A percentile compares a stretch with the other conserved stretches of the same genome.
These are phyloP conservation scores for Spergularia bocconei DNA, from an alignment of 148 eudicot genomes.

Conservation along the genomic window DNA sequence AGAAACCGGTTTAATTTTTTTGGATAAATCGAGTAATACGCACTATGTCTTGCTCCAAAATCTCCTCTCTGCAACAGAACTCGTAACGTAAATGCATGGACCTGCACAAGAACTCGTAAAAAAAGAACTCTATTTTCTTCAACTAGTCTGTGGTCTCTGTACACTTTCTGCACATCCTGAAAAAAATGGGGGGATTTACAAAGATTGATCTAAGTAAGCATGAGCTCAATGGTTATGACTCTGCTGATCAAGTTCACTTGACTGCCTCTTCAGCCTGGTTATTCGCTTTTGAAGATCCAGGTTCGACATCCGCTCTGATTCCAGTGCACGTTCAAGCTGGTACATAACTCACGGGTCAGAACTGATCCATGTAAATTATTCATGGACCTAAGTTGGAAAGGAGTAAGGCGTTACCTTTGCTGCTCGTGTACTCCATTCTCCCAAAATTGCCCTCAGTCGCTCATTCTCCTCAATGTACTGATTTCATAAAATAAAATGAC, in stretches of 20 bases:
- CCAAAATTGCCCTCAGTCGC: constrained; percentile 86
- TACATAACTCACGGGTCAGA: background rate
- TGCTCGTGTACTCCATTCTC: constrained; percentile 94
- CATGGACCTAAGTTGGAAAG: background rate
- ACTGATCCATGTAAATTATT: background rate
- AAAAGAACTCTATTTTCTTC: background rate
- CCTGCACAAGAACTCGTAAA: background rate
- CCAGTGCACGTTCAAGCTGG: constrained; percentile 90
- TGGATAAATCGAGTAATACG: too few relatives aligned
- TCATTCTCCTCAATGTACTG: constrained; percentile 98
- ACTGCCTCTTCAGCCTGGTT: constrained; percentile 33
- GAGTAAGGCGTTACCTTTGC: constrained; percentile 62
- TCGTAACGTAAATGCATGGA: background rate
- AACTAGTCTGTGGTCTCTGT: constrained; percentile 21
- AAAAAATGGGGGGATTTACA: constrained; percentile 23
- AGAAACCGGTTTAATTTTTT: too few relatives aligned
- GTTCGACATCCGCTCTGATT: constrained; percentile 69
- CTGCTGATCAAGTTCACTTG: constrained; percentile 33
- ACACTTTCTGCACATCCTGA: background rate
- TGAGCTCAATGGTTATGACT: constrained; percentile 21
- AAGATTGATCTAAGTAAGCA: background rate
- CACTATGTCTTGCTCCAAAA: background rate
- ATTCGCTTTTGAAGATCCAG: constrained; percentile 74
- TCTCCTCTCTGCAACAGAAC: background rate
- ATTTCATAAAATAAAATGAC: constrained; percentile 11